Conservation (phyloP, 2,329 filamentous ascomycete genomes). For the Sporothrix luriei region DNA sequence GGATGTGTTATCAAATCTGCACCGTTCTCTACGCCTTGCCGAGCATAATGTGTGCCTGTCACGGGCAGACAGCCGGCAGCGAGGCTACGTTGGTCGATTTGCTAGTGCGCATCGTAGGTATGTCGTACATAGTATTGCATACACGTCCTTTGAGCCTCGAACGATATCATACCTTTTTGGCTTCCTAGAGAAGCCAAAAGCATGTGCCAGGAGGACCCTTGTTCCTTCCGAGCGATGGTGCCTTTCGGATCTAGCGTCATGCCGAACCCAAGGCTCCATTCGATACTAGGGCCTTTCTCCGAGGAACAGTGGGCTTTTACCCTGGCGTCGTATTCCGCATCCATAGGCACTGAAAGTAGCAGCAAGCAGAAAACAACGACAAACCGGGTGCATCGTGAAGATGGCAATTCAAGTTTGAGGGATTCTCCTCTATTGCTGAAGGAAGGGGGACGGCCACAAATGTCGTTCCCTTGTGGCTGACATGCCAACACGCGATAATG, state of each 20-base stretch:
- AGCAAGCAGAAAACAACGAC: neutral
- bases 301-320: neutral
- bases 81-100: neutral
- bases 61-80: neutral
- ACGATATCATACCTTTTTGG: neutral
- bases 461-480: neutral
- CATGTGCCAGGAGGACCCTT: conserved; percentile 1
- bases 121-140: no score
- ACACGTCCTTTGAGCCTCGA: neutral
- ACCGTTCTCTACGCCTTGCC: neutral
- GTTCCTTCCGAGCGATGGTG: neutral
- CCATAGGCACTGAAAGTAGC: neutral
- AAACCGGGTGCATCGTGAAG: neutral
- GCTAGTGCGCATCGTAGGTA: no score
- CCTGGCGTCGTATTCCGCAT: conserved; percentile 16
- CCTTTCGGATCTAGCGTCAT: neutral
- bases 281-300: neutral
- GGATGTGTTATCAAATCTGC: neutral
- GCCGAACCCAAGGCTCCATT: neutral
- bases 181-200: neutral
- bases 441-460: neutral
- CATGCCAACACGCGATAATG: neutral
- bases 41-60: neutral
- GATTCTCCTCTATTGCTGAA: neutral
- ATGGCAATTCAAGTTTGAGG: neutral